A percentile compares a stretch with the other conserved stretches of the same genome.
These are phyloP conservation scores for Candida xiaguanensis DNA, from an alignment of 805 yeast species.

Conservation along the genomic window DNA sequence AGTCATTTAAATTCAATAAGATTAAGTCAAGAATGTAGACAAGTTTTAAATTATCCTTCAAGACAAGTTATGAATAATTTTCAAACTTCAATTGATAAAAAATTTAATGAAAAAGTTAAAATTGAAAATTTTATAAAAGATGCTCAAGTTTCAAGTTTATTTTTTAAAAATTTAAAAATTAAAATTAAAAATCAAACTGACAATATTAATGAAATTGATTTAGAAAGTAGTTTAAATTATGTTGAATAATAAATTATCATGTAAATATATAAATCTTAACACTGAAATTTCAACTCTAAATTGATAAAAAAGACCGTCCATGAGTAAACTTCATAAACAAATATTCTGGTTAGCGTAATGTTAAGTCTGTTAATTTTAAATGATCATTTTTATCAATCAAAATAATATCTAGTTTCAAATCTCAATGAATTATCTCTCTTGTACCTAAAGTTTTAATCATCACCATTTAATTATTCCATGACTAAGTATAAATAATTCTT, in stretches of 20 bases:
- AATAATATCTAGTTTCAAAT: conserved; percentile 90
- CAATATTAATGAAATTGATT: conserved; percentile 39
- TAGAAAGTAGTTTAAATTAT: conserved; percentile 37
- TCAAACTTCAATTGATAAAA: conserved; percentile 62
- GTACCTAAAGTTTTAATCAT: conserved; percentile 88
- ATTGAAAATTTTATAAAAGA: conserved; percentile 48
- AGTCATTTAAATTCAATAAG: conserved; percentile 75
- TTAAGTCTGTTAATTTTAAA: conserved; percentile 89
- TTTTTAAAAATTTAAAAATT: conserved; percentile 48
- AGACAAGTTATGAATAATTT: conserved; percentile 73
- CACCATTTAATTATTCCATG: conserved; percentile 95
- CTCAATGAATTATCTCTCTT: conserved; percentile 90
- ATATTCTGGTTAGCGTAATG: too few species aligned
- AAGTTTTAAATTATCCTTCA: conserved; percentile 76
- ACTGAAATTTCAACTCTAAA: too few species aligned
- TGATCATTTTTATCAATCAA: conserved; percentile 86
- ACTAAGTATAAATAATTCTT: conserved; percentile 83
- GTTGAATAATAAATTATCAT: conserved; percentile 26
- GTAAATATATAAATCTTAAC: too few species aligned
- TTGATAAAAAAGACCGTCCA: too few species aligned
- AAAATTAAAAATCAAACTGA: conserved; percentile 41
- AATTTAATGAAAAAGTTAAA: conserved; percentile 54
- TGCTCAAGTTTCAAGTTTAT: conserved; percentile 53
- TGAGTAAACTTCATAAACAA: too few species aligned
- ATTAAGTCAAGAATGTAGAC: conserved; percentile 75